Evolutionary conservation across 495 filamentous ascomycete genomes (phyloP), one percentile per base, ranked within the genome.

Genomic region (Staphylotrichum tortipilum): DNA sequence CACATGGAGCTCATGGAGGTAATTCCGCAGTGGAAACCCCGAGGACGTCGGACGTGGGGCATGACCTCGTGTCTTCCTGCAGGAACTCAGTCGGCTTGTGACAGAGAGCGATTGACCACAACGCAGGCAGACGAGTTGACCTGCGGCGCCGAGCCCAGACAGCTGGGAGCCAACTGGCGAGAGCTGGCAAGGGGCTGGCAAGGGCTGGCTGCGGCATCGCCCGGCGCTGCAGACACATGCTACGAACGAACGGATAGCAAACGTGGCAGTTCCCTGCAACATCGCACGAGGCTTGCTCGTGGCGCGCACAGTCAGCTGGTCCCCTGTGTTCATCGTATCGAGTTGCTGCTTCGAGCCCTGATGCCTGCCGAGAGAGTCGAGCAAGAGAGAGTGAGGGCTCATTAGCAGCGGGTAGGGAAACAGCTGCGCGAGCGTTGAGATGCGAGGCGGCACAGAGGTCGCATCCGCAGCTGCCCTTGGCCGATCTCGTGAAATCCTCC

Each of bases 401-500:
- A 40, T 23, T 35, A 46, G 12, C 21, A 36, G 30, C 31, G 26
- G 35, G n/a, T n/a, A n/a, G n/a, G n/a, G n/a, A n/a, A n/a, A n/a
- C 31, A 50, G 26, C 35, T 43, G 57, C 53, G 50, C 24, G 36
- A 35, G 17, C 55, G 51, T 55, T 52, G 55, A 39, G 36, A 50
- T 18, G 42, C 46, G 55, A 37, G 38, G 46, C 47, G 23, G 30
- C 34, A 21, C 24, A 44, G 29, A 56, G 36, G 61, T 62, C 50
- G 50, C 54, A 62, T 56, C 52, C 46, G 56, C 37, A 12, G 38
- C 21, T 38, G 33, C 39, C 44, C 29, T 50, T 56, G 51, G 56
- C 62, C 61, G 64, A 67, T 67, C 62, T 63, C 53, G 34, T 50
- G 50, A 55, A 59, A 53, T 55, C 50, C 49, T 52, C 50, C 42